Evolutionary conservation across 1,284 basidiomycete genomes (phyloP), one percentile per base, ranked within the genome.

Genomic region (Ustilago esculenta): DNA sequence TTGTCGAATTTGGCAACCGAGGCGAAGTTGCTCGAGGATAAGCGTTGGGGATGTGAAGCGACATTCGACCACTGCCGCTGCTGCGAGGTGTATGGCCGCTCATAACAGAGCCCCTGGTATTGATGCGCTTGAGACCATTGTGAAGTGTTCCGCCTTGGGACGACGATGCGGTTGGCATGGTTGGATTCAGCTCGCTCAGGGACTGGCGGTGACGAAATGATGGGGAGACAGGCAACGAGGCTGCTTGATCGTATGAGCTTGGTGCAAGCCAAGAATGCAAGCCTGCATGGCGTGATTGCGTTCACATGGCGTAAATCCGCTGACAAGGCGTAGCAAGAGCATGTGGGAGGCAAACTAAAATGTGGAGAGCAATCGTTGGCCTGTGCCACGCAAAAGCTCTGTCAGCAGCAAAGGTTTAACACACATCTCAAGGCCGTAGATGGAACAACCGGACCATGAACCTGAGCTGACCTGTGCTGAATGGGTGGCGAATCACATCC

Each of bases 21-120:
- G 52, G 47, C n/a, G 56, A 51, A 1, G 37, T 2, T 1, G 45
- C 47, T 21, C 56, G 34, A 11, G 63, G 56, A 34, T 67, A 60
- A 9, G 64, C 44, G 11, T 67, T 67, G 9, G 64, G 57, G 15
- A 67, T 67, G 40, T 67, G 64, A 5, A 67, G 37, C 34, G 64
- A 52, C 8, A 67, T 27, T 2, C 56, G 46, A 4, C 56, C 56
- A 21, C 39, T 9, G 3, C 30, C 60, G 18, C 52, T 44, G 37
- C 63, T 66, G 10, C 35, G 29, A 37, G 50, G 63, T 17, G 15
- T 25, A 18, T 40, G 30, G n/a, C 14, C 45, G 15, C 42, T 53
- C 2, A 32, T 15, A 36, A 54, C 47, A 14, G 56, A 50, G 2
- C 55, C 46, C 7, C 47, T 47, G 1, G 63, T 66, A 21, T 66